A percentile compares a stretch with the other conserved stretches of the same genome.
Conservation (phyloP, 352 stramenopile species). For the Phytophthora kernoviae region DNA sequence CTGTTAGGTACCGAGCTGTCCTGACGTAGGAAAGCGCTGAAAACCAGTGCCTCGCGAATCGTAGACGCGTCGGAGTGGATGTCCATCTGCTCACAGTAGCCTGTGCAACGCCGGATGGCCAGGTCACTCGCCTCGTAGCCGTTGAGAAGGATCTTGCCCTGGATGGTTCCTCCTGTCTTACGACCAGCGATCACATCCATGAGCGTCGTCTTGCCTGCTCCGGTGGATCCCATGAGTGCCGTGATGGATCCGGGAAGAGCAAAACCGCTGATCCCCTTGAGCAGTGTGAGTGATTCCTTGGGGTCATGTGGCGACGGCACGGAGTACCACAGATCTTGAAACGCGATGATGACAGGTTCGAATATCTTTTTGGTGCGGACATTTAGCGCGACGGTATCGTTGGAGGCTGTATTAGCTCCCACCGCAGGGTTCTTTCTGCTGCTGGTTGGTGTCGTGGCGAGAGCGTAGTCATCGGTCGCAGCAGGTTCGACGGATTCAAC, state of each 20-base stretch:
- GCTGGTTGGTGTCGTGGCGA: conserved; percentile 14
- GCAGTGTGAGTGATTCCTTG: conserved; percentile 61
- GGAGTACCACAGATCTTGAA: conserved; percentile 45
- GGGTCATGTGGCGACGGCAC: conserved; percentile 34
- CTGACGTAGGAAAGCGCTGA: conserved; percentile 80
- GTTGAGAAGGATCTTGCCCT: conserved; percentile 61
- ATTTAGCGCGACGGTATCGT: conserved; percentile 4
- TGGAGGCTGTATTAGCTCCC: neutral
- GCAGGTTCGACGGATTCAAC: neutral
- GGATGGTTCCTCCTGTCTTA: conserved; percentile 80
- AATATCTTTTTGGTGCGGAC: conserved; percentile 8
- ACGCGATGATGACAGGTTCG: conserved; percentile 32
- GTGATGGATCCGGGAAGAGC: conserved; percentile 48
- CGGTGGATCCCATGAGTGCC: conserved; percentile 58
- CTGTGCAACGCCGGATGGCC: conserved; percentile 34
- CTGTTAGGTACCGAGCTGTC: conserved; percentile 29
- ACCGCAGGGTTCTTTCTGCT: neutral
- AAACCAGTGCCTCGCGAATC: conserved; percentile 82
- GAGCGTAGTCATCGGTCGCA: conserved; percentile 13
- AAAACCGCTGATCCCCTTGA: conserved; percentile 56
- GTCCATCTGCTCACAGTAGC: conserved; percentile 85
- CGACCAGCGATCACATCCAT: conserved; percentile 93
- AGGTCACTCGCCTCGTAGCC: conserved; percentile 37
- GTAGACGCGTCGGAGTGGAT: conserved; percentile 87
- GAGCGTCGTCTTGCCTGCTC: conserved; percentile 90